A percentile compares a stretch with the other conserved stretches of the same genome.
These are phyloP conservation scores for Amoeboaphelidium protococcarum DNA, from an alignment of 371 early-diverging fungal species.

Conservation along the genomic window DNA sequence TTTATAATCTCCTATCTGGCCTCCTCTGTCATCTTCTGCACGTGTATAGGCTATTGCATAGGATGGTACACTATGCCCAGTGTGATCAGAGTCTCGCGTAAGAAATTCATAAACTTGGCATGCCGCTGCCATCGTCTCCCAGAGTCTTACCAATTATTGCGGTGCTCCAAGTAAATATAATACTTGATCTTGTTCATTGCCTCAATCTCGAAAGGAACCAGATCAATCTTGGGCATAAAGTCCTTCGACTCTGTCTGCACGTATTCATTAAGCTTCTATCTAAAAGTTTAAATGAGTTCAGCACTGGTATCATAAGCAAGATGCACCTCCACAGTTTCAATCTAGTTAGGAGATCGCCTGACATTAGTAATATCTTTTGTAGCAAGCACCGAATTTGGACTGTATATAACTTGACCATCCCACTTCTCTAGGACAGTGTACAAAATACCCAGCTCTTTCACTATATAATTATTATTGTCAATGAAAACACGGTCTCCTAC, in stretches of 20 bases:
- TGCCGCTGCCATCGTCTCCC: slow-evolving; percentile 29
- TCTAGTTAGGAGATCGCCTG: slow-evolving; percentile 32
- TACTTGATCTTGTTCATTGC: slow-evolving; percentile 26
- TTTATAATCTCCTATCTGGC: too few relatives aligned
- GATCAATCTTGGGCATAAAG: slow-evolving; percentile 25
- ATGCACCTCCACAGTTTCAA: slow-evolving; percentile 17
- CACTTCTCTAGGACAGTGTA: slow-evolving; percentile 32
- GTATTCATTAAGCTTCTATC: neutral
- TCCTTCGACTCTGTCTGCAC: slow-evolving; percentile 25
- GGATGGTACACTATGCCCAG: slow-evolving; percentile 25
- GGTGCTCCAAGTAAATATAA: slow-evolving; percentile 29
- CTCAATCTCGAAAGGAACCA: slow-evolving; percentile 27
- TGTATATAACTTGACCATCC: slow-evolving; percentile 42
- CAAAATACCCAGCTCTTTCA: slow-evolving; percentile 41
- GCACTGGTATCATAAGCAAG: neutral
- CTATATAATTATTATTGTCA: slow-evolving; percentile 30
- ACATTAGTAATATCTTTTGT: slow-evolving; percentile 46
- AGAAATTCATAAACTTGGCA: slow-evolving; percentile 27
- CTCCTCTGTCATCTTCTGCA: too few relatives aligned
- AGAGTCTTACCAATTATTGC: slow-evolving; percentile 47
- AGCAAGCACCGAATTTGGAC: slow-evolving; percentile 36
- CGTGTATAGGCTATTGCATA: slow-evolving; percentile 4
- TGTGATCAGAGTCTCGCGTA: slow-evolving; percentile 27
- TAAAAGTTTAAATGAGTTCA: too few relatives aligned
- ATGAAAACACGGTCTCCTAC: slow-evolving; percentile 50